phyloP scores from a whole-genome alignment of 345 rosid genomes.

The Salix udensis region DNA sequence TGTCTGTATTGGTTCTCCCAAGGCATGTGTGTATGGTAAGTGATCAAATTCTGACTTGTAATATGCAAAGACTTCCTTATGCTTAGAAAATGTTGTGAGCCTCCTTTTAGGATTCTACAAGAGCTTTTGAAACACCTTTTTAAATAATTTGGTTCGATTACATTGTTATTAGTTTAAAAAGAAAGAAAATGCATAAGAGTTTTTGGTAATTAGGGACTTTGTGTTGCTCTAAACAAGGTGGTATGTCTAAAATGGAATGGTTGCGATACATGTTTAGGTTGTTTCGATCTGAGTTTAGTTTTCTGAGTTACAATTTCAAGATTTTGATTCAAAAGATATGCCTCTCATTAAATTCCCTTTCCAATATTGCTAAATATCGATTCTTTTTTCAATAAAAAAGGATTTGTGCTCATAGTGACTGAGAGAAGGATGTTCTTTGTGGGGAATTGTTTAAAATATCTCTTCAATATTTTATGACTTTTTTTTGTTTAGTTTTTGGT shows the following conservation, averaged over 20 bases:
- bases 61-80: neutral
- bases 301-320: neutral
- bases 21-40: conserved; percentile 69
- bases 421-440: neutral
- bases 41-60: neutral
- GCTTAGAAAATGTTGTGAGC: neutral
- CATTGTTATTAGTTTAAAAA: neutral
- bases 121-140: conserved; percentile 1
- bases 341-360: neutral
- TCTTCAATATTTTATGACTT: neutral
- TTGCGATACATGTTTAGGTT: neutral
- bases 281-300: neutral
- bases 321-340: neutral
- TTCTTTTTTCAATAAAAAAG: neutral
- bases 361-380: neutral
- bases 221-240: neutral
- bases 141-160: neutral
- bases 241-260: neutral
- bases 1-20: conserved; percentile 73
- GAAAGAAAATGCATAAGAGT: neutral
- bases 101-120: neutral
- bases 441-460: neutral
- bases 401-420: neutral
- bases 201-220: neutral
- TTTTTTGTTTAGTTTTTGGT: neutral